Percentiles rank a stretch among this genome's conserved stretches.
These are phyloP conservation scores for Hygrocybe punicea DNA, from an alignment of 768 basidiomycete genomes.

Conservation along the genomic window DNA sequence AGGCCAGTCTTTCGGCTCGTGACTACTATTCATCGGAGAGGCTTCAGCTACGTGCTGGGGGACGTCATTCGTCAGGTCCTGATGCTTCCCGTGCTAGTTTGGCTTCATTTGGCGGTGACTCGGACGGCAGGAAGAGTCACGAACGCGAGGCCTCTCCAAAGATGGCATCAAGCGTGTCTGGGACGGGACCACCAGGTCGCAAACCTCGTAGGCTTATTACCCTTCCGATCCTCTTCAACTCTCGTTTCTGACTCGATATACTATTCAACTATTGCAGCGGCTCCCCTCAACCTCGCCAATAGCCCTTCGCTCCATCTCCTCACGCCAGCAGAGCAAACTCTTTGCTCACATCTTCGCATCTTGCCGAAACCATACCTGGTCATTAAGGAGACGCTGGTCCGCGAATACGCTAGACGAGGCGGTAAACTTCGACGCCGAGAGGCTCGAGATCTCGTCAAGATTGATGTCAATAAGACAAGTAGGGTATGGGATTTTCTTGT, in stretches of 20 bases:
- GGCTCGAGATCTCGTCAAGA: slow-evolving; percentile 85
- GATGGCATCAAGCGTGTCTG: slow-evolving; percentile 30
- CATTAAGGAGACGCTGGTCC: slow-evolving; percentile 91
- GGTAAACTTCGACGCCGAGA: slow-evolving; percentile 86
- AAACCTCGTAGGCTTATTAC: slow-evolving; percentile 41
- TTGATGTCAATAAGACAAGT: slow-evolving; percentile 90
- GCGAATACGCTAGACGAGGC: slow-evolving; percentile 86
- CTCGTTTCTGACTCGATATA: not conserved
- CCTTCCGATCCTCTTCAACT: not conserved
- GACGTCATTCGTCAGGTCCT: slow-evolving; percentile 53
- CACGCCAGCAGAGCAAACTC: slow-evolving; percentile 77
- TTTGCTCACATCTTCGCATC: slow-evolving; percentile 87
- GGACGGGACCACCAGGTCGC: slow-evolving; percentile 39
- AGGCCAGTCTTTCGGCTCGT: slow-evolving; percentile 47
- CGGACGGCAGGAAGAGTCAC: slow-evolving; percentile 53
- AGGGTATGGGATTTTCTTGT: slow-evolving; percentile 92
- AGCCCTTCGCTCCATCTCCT: slow-evolving; percentile 88
- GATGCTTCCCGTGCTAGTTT: slow-evolving; percentile 50
- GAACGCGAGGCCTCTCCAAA: slow-evolving; percentile 64
- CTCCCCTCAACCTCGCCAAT: slow-evolving; percentile 85
- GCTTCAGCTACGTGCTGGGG: slow-evolving; percentile 46
- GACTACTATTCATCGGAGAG: slow-evolving; percentile 56
- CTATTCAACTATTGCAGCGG: slow-evolving; percentile 30
- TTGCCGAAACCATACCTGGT: slow-evolving; percentile 93
- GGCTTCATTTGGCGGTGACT: slow-evolving; percentile 42